A percentile compares a stretch with the other conserved stretches of the same genome.
These are phyloP conservation scores for Aspergillus coremiiformis DNA, from an alignment of 495 filamentous ascomycete genomes.

Conservation along the genomic window DNA sequence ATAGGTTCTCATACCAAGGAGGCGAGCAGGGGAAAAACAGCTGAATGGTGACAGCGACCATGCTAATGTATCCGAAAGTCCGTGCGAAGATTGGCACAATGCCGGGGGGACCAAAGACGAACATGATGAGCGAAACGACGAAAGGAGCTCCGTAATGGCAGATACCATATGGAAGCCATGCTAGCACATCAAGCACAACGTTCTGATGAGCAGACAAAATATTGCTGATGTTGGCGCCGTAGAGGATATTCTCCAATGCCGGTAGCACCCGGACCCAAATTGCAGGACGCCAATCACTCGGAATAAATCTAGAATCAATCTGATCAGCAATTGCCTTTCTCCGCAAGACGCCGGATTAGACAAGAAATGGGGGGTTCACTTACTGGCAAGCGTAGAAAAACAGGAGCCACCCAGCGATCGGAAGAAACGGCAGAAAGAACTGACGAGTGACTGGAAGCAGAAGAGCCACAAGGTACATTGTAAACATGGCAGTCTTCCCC, in stretches of 20 bases:
- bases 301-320: constrained; percentile 60
- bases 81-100: constrained; percentile 77
- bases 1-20: constrained; percentile 89
- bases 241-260: constrained; percentile 93
- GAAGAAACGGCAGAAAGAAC: constrained; percentile 82
- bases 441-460: constrained; percentile 82
- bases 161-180: constrained; percentile 89
- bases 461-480: constrained; percentile 61
- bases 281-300: constrained; percentile 72
- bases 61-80: constrained; percentile 86
- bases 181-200: constrained; percentile 72
- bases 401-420: constrained; percentile 74
- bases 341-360: no score
- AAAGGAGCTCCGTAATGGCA: constrained; percentile 79
- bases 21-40: constrained; percentile 86
- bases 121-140: constrained; percentile 67
- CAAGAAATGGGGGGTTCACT: constrained; percentile 28
- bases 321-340: constrained; percentile 13
- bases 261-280: constrained; percentile 94
- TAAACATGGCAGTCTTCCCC: constrained; percentile 59
- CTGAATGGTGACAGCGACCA: constrained; percentile 78
- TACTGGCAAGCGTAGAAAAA: constrained; percentile 89
- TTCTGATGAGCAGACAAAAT: constrained; percentile 84
- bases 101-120: constrained; percentile 80
- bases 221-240: constrained; percentile 92